Conservation (phyloP, 148 eudicot species). For the Vaccinium corymbosum region DNA sequence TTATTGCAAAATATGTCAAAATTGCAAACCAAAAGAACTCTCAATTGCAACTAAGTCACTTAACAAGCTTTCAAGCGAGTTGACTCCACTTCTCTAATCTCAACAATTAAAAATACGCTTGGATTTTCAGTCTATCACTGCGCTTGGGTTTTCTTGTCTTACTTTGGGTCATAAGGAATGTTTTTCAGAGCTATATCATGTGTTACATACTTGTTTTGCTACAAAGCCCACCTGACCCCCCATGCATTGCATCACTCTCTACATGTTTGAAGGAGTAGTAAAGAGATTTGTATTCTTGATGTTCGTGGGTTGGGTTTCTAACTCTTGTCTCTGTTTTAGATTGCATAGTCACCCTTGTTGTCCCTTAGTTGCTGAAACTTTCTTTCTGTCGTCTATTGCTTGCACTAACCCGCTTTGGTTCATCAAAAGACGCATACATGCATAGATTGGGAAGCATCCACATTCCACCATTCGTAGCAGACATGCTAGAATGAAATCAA, state of each 20-base stretch:
- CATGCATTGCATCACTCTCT: not conserved
- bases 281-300: not conserved
- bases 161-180: not conserved
- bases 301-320: not conserved
- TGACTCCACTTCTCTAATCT: not conserved
- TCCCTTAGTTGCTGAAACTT: slow-evolving; percentile 1
- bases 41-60: not conserved
- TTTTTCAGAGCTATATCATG: not conserved
- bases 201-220: not conserved
- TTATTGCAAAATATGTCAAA: not conserved
- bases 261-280: not conserved
- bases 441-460: not conserved
- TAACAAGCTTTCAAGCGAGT: not conserved
- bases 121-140: not conserved
- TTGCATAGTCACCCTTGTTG: not conserved
- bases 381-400: not conserved
- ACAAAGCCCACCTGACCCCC: not conserved
- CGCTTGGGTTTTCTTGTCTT: not conserved
- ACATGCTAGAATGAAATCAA: not conserved
- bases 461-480: not conserved
- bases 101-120: not conserved
- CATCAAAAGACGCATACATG: not conserved
- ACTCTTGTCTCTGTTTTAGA: not conserved
- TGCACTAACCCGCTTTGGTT: not conserved
- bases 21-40: not conserved